Base-by-base conservation (phyloP, 2,329 filamentous ascomycete species). In the Anthostomella pinea region DNA sequence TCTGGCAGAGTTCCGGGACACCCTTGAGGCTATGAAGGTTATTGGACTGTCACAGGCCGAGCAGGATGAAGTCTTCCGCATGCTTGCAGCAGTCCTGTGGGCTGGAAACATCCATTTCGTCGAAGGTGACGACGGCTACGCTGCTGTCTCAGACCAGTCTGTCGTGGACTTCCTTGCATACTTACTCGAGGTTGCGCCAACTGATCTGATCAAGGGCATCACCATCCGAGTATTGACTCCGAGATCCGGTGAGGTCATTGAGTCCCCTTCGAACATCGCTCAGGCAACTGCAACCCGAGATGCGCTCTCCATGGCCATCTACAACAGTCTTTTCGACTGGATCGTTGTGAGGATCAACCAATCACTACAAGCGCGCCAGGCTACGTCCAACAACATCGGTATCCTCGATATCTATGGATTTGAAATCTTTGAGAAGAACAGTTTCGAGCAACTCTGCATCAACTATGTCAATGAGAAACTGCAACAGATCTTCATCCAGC, bases 401-500 rank as follows among this genome's bases (percentile, higher is more conserved):
- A 97, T 98, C 58, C 75, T 98, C 50, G 93, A 98, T 73, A 98
- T 98, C 51, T 98, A 98, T 62, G 93, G 93, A 3, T 98, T 98
- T 57, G 93, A 98, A 61, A 98, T 98, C 51, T 98, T 98, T 52
- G 93, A 98, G 62, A 93, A 91, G 69, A 98, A 98, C 70, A 96
- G 87, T 49, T 98, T 98, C 56, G 93, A 98, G 63, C 93, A 98
- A 66, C 79, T 98, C 6, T 98, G 93, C 67, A 98, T 98, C 75
- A 98, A 98, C 70, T 98, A 97, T 58, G 94, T 97, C 58, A 98
- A 98, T 65, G 93, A 98, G 68, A 98, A 98, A 66, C 72, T 98
- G 39, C 93, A 98, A 66, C 93, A 98, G 59, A 97, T 98, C 56
- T 98, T 98, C 61, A 98, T 98, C 52, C 93, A 98, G 64, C 72